Percentiles rank a stretch among this genome's conserved stretches.
These are phyloP conservation scores for Cystobasidiaceae sp. DNA, from an alignment of 1,284 basidiomycete genomes.

Conservation along the genomic window DNA sequence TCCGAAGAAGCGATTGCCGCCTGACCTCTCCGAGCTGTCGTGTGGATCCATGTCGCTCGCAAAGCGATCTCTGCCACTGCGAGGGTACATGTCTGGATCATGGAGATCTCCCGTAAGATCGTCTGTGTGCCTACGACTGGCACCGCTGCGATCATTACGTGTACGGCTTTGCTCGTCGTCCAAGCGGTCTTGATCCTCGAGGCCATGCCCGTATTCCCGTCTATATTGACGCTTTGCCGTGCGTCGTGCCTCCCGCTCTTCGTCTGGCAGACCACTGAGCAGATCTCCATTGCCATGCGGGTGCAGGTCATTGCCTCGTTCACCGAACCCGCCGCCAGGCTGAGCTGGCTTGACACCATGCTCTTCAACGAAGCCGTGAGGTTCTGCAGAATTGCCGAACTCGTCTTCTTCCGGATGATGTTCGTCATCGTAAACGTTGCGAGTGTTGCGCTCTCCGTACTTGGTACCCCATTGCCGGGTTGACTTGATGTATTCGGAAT, in stretches of 20 bases:
- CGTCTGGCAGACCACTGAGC: conserved; percentile 15
- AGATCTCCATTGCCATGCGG: conserved; percentile 10
- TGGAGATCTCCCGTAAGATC: conserved; percentile 24
- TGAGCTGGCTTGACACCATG: conserved; percentile 30
- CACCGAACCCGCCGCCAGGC: conserved; percentile 15
- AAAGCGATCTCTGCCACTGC: too few species aligned
- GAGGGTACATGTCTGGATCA: conserved; percentile 17
- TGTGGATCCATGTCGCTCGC: too few species aligned
- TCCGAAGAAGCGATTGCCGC: not conserved
- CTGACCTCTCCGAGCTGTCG: too few species aligned
- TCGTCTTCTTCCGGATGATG: conserved; percentile 20
- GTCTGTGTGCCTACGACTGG: too few species aligned
- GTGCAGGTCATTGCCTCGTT: conserved; percentile 2
- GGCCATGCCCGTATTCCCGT: conserved; percentile 18
- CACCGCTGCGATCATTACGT: too few species aligned
- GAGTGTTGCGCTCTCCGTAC: conserved; percentile 24
- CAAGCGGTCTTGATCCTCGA: conserved; percentile 13
- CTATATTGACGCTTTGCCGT: conserved; percentile 1
- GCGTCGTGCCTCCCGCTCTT: conserved; percentile 14
- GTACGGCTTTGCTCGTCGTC: conserved; percentile 12
- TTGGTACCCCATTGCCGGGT: conserved; percentile 29
- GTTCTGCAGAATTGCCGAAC: conserved; percentile 16
- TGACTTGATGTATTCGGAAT: conserved; percentile 22
- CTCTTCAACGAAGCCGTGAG: conserved; percentile 16
- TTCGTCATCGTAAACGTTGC: conserved; percentile 30